Evolutionary conservation across 306 rosid species (phyloP).

Genomic region (Rosa chinensis): DNA sequence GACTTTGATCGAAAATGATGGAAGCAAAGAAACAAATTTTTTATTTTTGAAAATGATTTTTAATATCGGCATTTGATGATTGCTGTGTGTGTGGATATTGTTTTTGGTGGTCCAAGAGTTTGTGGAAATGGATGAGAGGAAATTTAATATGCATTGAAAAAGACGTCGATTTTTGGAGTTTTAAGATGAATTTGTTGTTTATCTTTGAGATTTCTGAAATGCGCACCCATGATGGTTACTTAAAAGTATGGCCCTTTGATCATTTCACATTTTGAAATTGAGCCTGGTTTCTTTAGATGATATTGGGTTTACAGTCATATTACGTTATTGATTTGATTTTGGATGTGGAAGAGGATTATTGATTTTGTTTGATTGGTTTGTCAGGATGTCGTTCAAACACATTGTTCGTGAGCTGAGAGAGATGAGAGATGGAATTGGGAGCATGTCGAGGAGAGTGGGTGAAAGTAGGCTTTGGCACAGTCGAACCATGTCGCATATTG

Average conservation of each 20-base stretch:
- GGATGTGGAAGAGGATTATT: constrained; percentile 33
- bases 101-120: constrained; percentile 3
- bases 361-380: constrained; percentile 26
- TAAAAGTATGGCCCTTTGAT: background rate
- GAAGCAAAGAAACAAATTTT: background rate
- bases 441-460: constrained; percentile 56
- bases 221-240: background rate
- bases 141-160: background rate
- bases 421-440: constrained; percentile 73
- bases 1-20: background rate
- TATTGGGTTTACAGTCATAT: background rate
- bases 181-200: background rate
- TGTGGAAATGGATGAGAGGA: background rate
- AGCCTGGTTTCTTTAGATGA: background rate
- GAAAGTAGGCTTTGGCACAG: constrained; percentile 56
- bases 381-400: constrained; percentile 65
- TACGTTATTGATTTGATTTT: background rate
- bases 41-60: background rate
- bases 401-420: constrained; percentile 63
- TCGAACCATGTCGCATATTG: constrained; percentile 65
- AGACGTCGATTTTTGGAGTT: background rate
- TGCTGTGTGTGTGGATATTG: background rate
- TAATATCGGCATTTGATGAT: background rate
- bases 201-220: background rate
- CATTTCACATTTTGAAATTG: background rate